Percentiles rank a stretch among this genome's conserved stretches.
These are phyloP conservation scores for Mrakia gelida DNA, from an alignment of 768 basidiomycete genomes.

Conservation along the genomic window DNA sequence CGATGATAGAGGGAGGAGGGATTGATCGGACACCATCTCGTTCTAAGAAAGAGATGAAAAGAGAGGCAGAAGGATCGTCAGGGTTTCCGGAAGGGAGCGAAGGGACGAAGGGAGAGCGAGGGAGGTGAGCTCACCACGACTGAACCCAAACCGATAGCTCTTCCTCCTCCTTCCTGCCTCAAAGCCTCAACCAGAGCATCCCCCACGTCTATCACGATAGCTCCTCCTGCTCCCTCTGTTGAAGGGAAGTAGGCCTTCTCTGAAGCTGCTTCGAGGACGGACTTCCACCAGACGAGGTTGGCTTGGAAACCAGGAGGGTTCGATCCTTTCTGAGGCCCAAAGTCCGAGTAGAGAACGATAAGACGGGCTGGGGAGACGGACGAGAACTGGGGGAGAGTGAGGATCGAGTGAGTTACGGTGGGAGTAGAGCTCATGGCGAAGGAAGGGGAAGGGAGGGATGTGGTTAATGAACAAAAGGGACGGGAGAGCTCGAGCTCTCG, in stretches of 20 bases:
- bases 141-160: slow-evolving; percentile 9
- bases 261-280: slow-evolving; percentile 60
- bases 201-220: slow-evolving; percentile 7
- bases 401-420: background rate
- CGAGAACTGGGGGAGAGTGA: slow-evolving; percentile 32
- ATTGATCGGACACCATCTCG: slow-evolving; percentile 11
- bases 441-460: background rate
- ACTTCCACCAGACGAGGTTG: slow-evolving; percentile 83
- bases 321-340: slow-evolving; percentile 73
- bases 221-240: slow-evolving; percentile 44
- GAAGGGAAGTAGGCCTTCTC: slow-evolving; percentile 55
- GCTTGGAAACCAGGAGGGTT: slow-evolving; percentile 78
- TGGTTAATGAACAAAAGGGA: background rate
- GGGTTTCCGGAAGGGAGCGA: background rate
- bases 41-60: background rate
- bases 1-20: slow-evolving; percentile 36
- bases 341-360: slow-evolving; percentile 73
- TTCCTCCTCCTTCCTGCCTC: slow-evolving; percentile 16
- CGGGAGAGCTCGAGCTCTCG: no score
- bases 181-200: slow-evolving; percentile 17
- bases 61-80: background rate
- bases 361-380: slow-evolving; percentile 42
- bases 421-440: background rate
- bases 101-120: background rate
- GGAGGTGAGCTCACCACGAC: slow-evolving; percentile 22